Percentiles rank a stretch among this genome's conserved stretches.
phyloP scores from a whole-genome alignment of 108 stramenopile genomes.

The Cyclotella choctawhatcheeana region DNA sequence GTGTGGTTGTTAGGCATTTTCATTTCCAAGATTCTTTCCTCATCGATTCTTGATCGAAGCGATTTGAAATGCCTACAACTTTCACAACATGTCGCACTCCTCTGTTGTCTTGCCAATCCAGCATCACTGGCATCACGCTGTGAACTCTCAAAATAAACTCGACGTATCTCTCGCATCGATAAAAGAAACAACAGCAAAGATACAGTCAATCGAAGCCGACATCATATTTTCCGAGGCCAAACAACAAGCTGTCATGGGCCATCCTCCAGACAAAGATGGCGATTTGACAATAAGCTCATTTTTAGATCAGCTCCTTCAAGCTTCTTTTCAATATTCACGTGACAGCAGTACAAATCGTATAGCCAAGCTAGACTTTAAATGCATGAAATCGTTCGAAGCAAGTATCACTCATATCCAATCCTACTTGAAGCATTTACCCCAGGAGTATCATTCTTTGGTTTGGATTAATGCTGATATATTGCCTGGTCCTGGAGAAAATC shows the following conservation, averaged over 20 bases:
- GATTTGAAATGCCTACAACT: too few relatives aligned
- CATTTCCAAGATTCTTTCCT: too few relatives aligned
- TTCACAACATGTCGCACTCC: not conserved
- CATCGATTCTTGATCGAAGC: too few relatives aligned
- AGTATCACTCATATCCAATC: conserved; percentile 6
- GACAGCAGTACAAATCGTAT: conserved; percentile 1
- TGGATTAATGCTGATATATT: conserved; percentile 41
- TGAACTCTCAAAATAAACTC: conserved; percentile 21
- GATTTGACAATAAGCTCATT: conserved; percentile 29
- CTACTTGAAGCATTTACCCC: conserved; percentile 15
- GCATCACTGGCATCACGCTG: conserved; percentile 26
- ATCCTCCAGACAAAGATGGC: conserved; percentile 26
- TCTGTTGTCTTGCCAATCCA: conserved; percentile 11
- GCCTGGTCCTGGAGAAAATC: conserved; percentile 34
- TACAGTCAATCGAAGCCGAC: conserved; percentile 34
- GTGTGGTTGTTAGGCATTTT: too few relatives aligned
- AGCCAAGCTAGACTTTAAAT: conserved; percentile 39
- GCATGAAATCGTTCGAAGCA: conserved; percentile 22
- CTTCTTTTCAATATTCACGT: conserved; percentile 17
- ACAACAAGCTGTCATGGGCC: conserved; percentile 30
- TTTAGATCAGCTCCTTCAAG: conserved; percentile 12
- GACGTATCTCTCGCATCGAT: not conserved
- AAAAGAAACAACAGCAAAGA: not conserved
- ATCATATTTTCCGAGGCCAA: conserved; percentile 33
- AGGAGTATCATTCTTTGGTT: conserved; percentile 7